Evolutionary conservation across 2,329 filamentous ascomycete species (phyloP).

Genomic region (Trichoderma sp.): DNA sequence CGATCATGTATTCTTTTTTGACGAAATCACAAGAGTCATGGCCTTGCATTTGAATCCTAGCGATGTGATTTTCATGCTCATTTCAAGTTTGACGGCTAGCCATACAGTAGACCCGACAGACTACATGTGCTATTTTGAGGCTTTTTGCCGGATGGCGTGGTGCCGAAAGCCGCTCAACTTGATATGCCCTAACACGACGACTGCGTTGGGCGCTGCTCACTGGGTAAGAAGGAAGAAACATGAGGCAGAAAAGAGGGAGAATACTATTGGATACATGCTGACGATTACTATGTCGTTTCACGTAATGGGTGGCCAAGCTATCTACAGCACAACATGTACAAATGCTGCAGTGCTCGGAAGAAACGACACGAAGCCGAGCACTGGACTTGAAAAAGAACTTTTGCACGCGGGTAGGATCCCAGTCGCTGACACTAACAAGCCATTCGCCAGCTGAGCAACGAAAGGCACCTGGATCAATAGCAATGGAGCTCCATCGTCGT

Average conservation of each 20-base stretch:
- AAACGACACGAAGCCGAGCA: not conserved
- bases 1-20: not conserved
- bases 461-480: not conserved
- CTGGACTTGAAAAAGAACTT: not conserved
- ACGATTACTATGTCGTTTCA: not conserved
- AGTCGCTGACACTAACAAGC: not conserved
- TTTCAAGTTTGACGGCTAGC: not conserved
- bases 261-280: not conserved
- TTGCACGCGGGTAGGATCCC: constrained; percentile 8
- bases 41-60: not conserved
- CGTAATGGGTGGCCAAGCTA: not conserved
- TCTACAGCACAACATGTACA: not conserved
- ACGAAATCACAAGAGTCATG: not conserved
- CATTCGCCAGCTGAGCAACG: not conserved
- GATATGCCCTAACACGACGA: not conserved
- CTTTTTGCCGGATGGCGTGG: not conserved
- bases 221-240: not conserved
- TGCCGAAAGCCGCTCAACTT: not conserved
- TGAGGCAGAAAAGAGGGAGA: not conserved
- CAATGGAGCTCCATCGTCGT: not conserved
- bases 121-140: not conserved
- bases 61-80: not conserved
- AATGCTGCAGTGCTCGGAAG: not conserved
- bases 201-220: not conserved
- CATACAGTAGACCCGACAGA: not conserved